Evolutionary conservation across 306 rosid species (phyloP).

Genomic region (Comarum palustre): DNA sequence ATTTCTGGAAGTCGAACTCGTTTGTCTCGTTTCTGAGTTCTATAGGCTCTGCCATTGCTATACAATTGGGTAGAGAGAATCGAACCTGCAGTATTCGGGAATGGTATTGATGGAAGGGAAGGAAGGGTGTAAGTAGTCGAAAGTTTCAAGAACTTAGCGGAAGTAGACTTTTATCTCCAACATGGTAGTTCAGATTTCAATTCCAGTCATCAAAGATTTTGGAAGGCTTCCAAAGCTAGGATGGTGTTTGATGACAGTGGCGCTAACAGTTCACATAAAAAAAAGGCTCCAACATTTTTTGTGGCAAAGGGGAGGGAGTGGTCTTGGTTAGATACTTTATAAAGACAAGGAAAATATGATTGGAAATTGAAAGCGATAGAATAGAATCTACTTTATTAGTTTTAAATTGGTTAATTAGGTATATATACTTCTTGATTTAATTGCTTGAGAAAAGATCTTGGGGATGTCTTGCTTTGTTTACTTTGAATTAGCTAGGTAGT

Average conservation of each 20-base stretch:
- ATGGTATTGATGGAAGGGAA: background rate
- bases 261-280: background rate
- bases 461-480: background rate
- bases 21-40: background rate
- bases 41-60: constrained; percentile 2
- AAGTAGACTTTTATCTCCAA: background rate
- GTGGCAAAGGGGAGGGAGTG: background rate
- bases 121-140: background rate
- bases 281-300: background rate
- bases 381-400: background rate
- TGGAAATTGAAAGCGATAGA: background rate
- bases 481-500: background rate
- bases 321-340: background rate
- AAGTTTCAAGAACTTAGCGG: background rate
- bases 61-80: background rate
- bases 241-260: background rate
- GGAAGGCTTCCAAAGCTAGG: background rate
- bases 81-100: background rate
- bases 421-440: too few relatives aligned
- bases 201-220: background rate
- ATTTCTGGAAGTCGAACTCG: constrained; percentile 13
- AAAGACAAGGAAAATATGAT: background rate
- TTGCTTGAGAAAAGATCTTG: background rate
- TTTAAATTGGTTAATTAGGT: background rate
- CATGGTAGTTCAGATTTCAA: background rate